Evolutionary conservation across 176 grass and related monocot species (phyloP).

Genomic region (Aegilops umbellulata): DNA sequence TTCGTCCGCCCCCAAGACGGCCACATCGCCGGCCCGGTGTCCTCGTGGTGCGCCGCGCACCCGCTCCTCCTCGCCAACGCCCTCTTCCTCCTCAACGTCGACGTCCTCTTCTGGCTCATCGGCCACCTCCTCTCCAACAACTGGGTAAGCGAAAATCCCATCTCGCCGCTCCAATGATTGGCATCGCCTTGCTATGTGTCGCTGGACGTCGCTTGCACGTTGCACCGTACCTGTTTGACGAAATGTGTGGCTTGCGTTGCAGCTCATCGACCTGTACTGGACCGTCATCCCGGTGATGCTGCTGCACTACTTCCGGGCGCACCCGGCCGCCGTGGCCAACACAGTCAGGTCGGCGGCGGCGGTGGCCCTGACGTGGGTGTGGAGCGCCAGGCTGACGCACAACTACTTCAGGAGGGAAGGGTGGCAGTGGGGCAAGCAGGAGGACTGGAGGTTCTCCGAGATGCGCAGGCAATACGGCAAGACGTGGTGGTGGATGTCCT

Average conservation of each 20-base stretch:
- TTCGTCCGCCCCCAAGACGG: constrained; percentile 31
- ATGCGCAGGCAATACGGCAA: constrained; percentile 79
- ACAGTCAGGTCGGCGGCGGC: constrained; percentile 40
- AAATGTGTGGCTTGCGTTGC: constrained; percentile 26
- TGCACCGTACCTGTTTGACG: constrained; percentile 18
- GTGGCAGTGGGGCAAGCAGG: constrained; percentile 70
- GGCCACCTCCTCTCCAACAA: constrained; percentile 84
- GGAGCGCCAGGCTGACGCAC: constrained; percentile 83
- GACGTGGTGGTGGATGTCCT: constrained; percentile 92
- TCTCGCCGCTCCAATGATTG: not conserved
- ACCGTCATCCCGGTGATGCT: constrained; percentile 93
- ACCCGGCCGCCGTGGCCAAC: constrained; percentile 53
- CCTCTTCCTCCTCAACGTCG: constrained; percentile 88
- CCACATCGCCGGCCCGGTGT: not conserved
- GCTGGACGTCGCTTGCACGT: no score
- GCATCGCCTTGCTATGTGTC: no score
- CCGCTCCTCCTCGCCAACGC: constrained; percentile 82
- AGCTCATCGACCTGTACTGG: constrained; percentile 98
- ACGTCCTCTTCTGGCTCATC: constrained; percentile 93
- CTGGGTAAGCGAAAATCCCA: constrained; percentile 46
- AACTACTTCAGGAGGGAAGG: constrained; percentile 90
- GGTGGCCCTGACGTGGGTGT: constrained; percentile 64
- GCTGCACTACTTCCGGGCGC: constrained; percentile 66
- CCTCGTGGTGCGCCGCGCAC: constrained; percentile 66
- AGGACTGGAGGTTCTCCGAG: constrained; percentile 89